These are phyloP conservation scores for Zasmidium citrigriseum DNA, from an alignment of 2,329 filamentous ascomycete species.

Conservation along the genomic window DNA sequence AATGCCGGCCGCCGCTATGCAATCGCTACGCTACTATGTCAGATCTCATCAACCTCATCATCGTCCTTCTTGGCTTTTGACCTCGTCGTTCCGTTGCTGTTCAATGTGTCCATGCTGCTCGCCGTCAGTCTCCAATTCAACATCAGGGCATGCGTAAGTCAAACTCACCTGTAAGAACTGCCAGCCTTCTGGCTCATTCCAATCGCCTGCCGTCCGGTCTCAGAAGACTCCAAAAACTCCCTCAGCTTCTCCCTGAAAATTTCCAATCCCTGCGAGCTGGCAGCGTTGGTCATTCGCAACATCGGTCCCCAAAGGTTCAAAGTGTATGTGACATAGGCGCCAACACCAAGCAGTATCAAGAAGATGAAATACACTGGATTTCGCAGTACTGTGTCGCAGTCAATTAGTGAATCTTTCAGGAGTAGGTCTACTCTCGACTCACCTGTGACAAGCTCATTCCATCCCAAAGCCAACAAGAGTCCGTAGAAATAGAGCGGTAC, in stretches of 20 bases:
- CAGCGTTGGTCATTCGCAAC: conserved; percentile 90
- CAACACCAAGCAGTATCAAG: conserved; percentile 72
- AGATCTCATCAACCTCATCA: conserved; percentile 39
- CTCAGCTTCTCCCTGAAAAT: conserved; percentile 89
- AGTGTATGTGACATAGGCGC: conserved; percentile 85
- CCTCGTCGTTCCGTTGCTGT: conserved; percentile 46
- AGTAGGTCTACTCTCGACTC: conserved; percentile 42
- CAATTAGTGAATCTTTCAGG: conserved; percentile 7
- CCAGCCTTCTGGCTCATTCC: conserved; percentile 63
- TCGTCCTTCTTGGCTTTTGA: conserved; percentile 29
- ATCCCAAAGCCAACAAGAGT: conserved; percentile 85
- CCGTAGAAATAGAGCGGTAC: conserved; percentile 95
- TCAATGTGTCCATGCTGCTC: conserved; percentile 40
- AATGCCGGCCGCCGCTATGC: neutral
- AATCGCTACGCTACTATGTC: conserved; percentile 13
- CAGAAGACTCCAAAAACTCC: conserved; percentile 85
- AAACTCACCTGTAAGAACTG: conserved; percentile 46
- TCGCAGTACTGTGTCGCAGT: conserved; percentile 67
- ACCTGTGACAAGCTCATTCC: conserved; percentile 97
- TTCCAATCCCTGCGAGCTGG: conserved; percentile 79
- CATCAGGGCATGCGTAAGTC: neutral
- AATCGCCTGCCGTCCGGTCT: conserved; percentile 80
- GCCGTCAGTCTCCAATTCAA: neutral
- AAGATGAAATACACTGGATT: conserved; percentile 94
- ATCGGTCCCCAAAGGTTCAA: conserved; percentile 96